Base-by-base conservation (phyloP, 1,139 yeast species). In the Saccharomyces pastorianus region DNA sequence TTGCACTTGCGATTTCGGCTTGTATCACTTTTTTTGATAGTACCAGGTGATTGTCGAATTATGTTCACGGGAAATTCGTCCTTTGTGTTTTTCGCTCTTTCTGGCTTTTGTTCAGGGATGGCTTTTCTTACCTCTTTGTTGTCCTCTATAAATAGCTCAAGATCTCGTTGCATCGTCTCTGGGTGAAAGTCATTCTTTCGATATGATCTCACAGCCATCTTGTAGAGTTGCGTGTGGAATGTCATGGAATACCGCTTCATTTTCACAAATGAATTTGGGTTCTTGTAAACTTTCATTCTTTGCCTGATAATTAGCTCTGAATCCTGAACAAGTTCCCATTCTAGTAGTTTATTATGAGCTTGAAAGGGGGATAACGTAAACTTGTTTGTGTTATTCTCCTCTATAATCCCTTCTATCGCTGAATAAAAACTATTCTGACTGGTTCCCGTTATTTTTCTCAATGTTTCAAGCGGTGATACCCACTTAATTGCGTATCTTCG, bases 401-500 rank as follows among this genome's bases (percentile, higher is more conserved):
- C 60, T 3, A 67, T 48, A 4, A 65, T 53, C 13, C 55, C 49
- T n/a, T 55, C 60, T 5, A 67, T 41, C 1, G 56, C 51, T 25
- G 51, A 38, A n/a, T 61, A 59, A n/a, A 62, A 51, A 29, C 56
- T 60, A 8, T 58, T 42, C 17, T 54, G 51, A 51, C 61, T 60
- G 14, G 58, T 58, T 1, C 70, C 71, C 52, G 61, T 54, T 17
- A 68, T 47, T 56, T 79, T 83, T 64, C 76, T 79, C 49, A 82
- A 72, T 0, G 88, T 83, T 56, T 85, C 93, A 26, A 73, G 66
- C 0, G 96, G 96, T 50, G 82, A 82, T 61, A 84, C 90, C 98
- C 99, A 93, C n/a, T 76, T 76, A 0, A 88, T 84, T 0, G 91
- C 97, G 68, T 93, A 93, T 47, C 95, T 74, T 66, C 96, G 77